Conservation (phyloP, 106 monocot species). For the Posidonia australis region DNA sequence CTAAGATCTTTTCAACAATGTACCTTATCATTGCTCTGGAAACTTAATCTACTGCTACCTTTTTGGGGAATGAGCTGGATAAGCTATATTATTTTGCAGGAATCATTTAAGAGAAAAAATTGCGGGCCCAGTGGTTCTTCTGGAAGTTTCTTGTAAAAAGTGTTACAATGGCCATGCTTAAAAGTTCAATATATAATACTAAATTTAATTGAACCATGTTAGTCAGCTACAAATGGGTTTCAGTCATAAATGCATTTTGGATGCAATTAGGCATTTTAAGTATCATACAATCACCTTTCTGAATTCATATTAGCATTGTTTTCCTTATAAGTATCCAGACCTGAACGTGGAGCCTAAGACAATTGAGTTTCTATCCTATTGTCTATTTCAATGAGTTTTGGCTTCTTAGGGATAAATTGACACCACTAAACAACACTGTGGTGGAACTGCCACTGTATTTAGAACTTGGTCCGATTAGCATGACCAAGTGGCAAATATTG, state of each 20-base stretch:
- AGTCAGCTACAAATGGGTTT: too few relatives aligned
- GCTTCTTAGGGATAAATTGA: slow-evolving; percentile 86
- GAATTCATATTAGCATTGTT: slow-evolving; percentile 1
- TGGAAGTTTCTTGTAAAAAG: too few relatives aligned
- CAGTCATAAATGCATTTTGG: not conserved
- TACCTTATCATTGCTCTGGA: too few relatives aligned
- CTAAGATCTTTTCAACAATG: too few relatives aligned
- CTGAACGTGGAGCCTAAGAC: slow-evolving; percentile 54
- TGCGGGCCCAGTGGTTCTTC: too few relatives aligned
- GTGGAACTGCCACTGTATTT: slow-evolving; percentile 58
- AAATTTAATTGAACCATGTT: too few relatives aligned
- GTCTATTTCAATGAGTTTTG: slow-evolving; percentile 95
- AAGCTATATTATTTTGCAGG: too few relatives aligned
- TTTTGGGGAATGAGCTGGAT: too few relatives aligned
- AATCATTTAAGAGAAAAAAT: too few relatives aligned
- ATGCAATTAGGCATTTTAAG: not conserved
- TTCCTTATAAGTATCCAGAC: slow-evolving; percentile 54
- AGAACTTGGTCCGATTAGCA: slow-evolving; percentile 80
- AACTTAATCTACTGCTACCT: too few relatives aligned
- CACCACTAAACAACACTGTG: slow-evolving; percentile 63
- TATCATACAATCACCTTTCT: not conserved
- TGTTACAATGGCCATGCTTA: too few relatives aligned
- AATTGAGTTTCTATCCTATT: slow-evolving; percentile 73
- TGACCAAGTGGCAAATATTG: slow-evolving; percentile 90
- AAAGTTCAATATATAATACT: too few relatives aligned